phyloP scores from a whole-genome alignment of 2,329 filamentous ascomycete species.

The Gliomastix tumulicola region DNA sequence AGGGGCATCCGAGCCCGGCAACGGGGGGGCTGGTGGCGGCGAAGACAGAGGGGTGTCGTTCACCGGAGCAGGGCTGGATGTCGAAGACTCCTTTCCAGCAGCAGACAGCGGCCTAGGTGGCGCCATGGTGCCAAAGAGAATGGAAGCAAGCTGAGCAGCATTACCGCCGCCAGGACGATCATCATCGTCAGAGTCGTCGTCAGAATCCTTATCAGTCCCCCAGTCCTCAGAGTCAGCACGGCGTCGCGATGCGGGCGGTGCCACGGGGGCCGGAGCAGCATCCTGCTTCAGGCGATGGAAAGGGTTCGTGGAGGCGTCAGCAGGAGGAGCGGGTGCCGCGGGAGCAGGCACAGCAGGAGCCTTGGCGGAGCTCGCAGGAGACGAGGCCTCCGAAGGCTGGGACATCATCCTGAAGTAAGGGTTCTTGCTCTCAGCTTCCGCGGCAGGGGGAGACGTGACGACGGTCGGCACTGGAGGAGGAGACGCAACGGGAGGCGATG shows the following conservation, averaged over 20 bases:
- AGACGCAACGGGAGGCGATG: conserved; percentile 41
- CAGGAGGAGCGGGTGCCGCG: conserved; percentile 36
- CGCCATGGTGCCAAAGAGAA: conserved; percentile 94
- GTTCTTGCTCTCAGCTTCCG: conserved; percentile 83
- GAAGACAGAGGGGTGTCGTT: conserved; percentile 31
- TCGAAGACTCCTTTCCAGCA: conserved; percentile 60
- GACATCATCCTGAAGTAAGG: conserved; percentile 90
- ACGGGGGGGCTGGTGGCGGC: conserved; percentile 22
- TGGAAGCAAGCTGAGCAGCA: conserved; percentile 87
- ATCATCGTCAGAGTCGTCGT: conserved; percentile 68
- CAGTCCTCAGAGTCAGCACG: conserved; percentile 63
- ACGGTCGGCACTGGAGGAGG: conserved; percentile 44
- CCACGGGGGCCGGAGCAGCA: conserved; percentile 28
- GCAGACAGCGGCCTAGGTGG: conserved; percentile 84
- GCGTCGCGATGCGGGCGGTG: conserved; percentile 42
- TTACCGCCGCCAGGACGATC: conserved; percentile 73
- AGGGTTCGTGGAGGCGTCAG: conserved; percentile 77
- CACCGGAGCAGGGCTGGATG: conserved; percentile 27
- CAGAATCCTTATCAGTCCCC: conserved; percentile 65
- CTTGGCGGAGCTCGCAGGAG: conserved; percentile 37
- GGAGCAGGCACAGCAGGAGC: conserved; percentile 29
- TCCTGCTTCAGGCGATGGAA: conserved; percentile 83
- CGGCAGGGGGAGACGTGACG: conserved; percentile 44
- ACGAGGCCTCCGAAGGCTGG: conserved; percentile 50
- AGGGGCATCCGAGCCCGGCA: conserved; percentile 15